phyloP scores from a whole-genome alignment of 495 filamentous ascomycete species.

The Penicillium canariense region DNA sequence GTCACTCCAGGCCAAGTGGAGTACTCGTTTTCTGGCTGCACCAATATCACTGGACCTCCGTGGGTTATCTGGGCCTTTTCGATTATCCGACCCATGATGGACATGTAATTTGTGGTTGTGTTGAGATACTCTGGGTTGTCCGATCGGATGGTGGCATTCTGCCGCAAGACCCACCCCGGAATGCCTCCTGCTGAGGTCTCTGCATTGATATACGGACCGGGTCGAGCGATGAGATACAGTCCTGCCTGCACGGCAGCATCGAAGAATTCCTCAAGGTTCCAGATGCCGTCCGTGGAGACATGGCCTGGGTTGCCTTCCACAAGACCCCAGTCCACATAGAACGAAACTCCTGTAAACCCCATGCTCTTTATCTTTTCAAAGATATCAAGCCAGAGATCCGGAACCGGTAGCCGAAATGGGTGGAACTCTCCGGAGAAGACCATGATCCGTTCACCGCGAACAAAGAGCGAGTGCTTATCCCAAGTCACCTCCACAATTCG shows the following conservation, averaged over 20 bases:
- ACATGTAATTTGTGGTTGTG: constrained; percentile 49
- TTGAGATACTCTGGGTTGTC: constrained; percentile 54
- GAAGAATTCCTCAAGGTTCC: constrained; percentile 62
- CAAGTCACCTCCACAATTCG: constrained; percentile 50
- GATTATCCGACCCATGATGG: constrained; percentile 53
- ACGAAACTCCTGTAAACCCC: constrained; percentile 65
- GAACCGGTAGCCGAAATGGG: constrained; percentile 65
- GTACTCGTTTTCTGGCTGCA: constrained; percentile 75
- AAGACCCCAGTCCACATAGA: constrained; percentile 70
- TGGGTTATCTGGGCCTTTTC: constrained; percentile 68
- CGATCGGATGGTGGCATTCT: constrained; percentile 54
- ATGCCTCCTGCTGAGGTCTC: constrained; percentile 58
- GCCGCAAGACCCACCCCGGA: constrained; percentile 57
- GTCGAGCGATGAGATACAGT: constrained; percentile 67
- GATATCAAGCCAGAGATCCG: constrained; percentile 66
- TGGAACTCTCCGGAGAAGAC: constrained; percentile 69
- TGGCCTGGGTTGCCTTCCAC: constrained; percentile 63
- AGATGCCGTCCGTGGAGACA: constrained; percentile 63
- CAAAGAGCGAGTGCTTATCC: constrained; percentile 65
- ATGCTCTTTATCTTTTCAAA: constrained; percentile 74
- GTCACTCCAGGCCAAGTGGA: constrained; percentile 27
- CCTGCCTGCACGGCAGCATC: constrained; percentile 60
- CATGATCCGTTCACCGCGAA: constrained; percentile 62
- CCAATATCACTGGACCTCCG: constrained; percentile 66
- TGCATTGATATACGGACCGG: constrained; percentile 65